These are phyloP conservation scores for Leishmania gerbilli DNA, from an alignment of 208 protist genomes.

Conservation along the genomic window DNA sequence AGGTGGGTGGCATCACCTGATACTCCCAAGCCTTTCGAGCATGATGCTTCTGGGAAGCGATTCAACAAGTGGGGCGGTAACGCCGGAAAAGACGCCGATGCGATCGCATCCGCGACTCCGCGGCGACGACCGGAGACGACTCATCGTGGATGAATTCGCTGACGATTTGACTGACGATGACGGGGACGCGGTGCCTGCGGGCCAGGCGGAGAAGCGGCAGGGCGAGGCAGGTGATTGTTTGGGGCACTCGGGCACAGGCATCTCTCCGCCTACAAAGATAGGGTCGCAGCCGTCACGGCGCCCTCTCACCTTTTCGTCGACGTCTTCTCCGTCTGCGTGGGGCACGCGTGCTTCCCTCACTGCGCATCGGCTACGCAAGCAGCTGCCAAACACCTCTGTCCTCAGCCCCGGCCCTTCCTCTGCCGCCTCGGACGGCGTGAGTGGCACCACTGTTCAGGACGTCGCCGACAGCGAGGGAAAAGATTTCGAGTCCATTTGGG, in stretches of 20 bases:
- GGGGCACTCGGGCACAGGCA: neutral
- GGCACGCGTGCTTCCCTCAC: neutral
- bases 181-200: slow-evolving; percentile 2
- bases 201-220: neutral
- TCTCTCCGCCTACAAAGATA: neutral
- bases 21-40: slow-evolving; percentile 16
- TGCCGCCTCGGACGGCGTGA: neutral
- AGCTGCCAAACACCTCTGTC: neutral
- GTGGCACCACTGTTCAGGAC: neutral
- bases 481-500: neutral
- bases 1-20: slow-evolving; percentile 27
- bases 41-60: slow-evolving; percentile 32
- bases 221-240: neutral
- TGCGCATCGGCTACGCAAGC: neutral
- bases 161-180: slow-evolving; percentile 7
- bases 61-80: slow-evolving; percentile 19
- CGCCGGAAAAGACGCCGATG: slow-evolving; percentile 4
- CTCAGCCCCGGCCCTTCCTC: neutral
- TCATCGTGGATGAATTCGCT: slow-evolving; percentile 25
- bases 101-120: slow-evolving; percentile 6
- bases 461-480: neutral
- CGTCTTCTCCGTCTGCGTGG: neutral
- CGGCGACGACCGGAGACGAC: slow-evolving; percentile 4
- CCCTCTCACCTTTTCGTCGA: neutral
- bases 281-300: neutral